Percentiles rank a stretch among this genome's conserved stretches.
Evolutionary conservation across 2,329 filamentous ascomycete genomes (phyloP).

Genomic region (Pseudohalonectria lignicola): DNA sequence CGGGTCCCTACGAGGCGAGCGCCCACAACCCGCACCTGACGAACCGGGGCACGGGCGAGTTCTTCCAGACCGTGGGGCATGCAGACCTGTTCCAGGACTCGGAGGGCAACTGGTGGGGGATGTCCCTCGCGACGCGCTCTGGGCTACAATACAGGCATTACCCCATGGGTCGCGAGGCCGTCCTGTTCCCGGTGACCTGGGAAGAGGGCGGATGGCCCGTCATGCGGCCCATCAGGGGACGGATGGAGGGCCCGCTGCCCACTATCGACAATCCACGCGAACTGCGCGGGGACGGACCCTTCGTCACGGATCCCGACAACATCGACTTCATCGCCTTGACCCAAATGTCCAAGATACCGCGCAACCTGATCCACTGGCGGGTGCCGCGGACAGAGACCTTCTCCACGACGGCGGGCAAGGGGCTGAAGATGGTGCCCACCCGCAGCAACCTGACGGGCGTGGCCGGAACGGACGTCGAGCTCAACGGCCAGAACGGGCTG

Average conservation of each 20-base stretch:
- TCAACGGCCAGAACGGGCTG: constrained; percentile 13
- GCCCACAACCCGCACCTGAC: constrained; percentile 33
- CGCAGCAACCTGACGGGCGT: constrained; percentile 16
- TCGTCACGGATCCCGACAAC: constrained; percentile 27
- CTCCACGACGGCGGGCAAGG: constrained; percentile 12
- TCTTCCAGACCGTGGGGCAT: constrained; percentile 34
- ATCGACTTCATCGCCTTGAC: constrained; percentile 27
- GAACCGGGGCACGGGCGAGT: constrained; percentile 22
- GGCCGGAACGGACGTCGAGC: constrained; percentile 6
- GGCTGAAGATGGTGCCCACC: constrained; percentile 15
- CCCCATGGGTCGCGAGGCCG: constrained; percentile 43
- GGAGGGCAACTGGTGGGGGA: constrained; percentile 39
- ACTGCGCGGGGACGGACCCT: constrained; percentile 27
- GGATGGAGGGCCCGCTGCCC: constrained; percentile 29
- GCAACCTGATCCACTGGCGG: constrained; percentile 20
- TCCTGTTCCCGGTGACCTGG: constrained; percentile 24
- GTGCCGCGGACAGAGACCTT: constrained; percentile 15
- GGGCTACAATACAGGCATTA: constrained; percentile 28
- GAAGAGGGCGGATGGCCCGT: constrained; percentile 32
- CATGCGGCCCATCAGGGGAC: constrained; percentile 27
- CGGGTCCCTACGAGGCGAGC: constrained; percentile 30
- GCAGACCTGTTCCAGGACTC: constrained; percentile 31
- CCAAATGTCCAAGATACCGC: constrained; percentile 10
- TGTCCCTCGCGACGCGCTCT: constrained; percentile 31
- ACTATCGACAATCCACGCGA: constrained; percentile 18